phyloP scores from a whole-genome alignment of 1,284 basidiomycete species.

The Fomitiporia mediterranea region DNA sequence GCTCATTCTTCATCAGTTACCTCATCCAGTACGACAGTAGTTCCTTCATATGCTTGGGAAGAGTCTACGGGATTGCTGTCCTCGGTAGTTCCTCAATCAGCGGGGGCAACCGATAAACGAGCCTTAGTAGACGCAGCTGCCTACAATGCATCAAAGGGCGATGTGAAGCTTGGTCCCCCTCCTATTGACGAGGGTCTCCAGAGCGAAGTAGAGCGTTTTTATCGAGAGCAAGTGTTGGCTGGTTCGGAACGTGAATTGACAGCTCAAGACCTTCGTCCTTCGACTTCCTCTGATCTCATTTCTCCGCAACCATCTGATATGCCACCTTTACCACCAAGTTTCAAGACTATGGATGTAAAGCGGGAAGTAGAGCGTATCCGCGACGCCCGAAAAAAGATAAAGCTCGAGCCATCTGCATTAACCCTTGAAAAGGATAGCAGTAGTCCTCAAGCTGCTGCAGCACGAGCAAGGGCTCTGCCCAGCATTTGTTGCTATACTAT shows the following conservation, averaged over 20 bases:
- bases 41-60: constrained; percentile 67
- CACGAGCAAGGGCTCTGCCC: constrained; percentile 65
- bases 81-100: constrained; percentile 64
- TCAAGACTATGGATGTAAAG: constrained; percentile 85
- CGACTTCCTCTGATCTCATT: constrained; percentile 46
- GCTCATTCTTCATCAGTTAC: constrained; percentile 47
- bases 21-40: constrained; percentile 59
- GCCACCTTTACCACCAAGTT: constrained; percentile 73
- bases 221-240: constrained; percentile 63
- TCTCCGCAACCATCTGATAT: constrained; percentile 72
- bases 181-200: constrained; percentile 77
- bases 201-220: constrained; percentile 70
- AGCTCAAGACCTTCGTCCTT: constrained; percentile 54
- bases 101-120: constrained; percentile 35
- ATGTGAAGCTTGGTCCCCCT: constrained; percentile 79
- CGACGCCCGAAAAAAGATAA: constrained; percentile 87
- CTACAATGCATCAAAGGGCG: constrained; percentile 70
- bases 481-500: constrained; percentile 92
- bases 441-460: constrained; percentile 52
- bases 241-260: constrained; percentile 57
- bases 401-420: constrained; percentile 71
- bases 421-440: constrained; percentile 44
- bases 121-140: constrained; percentile 51
- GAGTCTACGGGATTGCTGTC: constrained; percentile 79
- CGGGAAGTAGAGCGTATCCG: constrained; percentile 88